A percentile compares a stretch with the other conserved stretches of the same genome.
These are phyloP conservation scores for Hypoxylon perforatum DNA, from an alignment of 495 filamentous ascomycete species.

Conservation along the genomic window DNA sequence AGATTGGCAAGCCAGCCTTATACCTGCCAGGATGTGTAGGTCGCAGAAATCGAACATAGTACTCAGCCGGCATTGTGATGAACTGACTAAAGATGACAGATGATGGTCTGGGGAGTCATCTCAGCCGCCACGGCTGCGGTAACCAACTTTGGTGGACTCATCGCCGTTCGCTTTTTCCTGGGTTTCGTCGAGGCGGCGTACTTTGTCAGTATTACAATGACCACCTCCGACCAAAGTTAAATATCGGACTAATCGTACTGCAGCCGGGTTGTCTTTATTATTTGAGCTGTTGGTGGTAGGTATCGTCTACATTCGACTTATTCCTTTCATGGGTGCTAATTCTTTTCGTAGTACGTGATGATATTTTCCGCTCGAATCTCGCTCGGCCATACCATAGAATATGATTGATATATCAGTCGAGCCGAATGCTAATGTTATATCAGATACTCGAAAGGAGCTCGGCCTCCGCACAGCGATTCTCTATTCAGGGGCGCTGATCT, in stretches of 20 bases:
- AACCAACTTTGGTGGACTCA: slow-evolving; percentile 70
- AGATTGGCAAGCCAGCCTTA: slow-evolving; percentile 67
- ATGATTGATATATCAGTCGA: background rate
- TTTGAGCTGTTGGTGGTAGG: slow-evolving; percentile 65
- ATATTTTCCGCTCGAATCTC: slow-evolving; percentile 43
- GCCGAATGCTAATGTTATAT: slow-evolving; percentile 28
- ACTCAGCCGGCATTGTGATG: slow-evolving; percentile 47
- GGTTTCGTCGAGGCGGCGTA: slow-evolving; percentile 69
- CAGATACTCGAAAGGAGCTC: slow-evolving; percentile 66
- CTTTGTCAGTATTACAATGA: slow-evolving; percentile 49
- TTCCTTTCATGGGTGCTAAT: slow-evolving; percentile 49
- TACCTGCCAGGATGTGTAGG: slow-evolving; percentile 69
- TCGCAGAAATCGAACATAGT: slow-evolving; percentile 4
- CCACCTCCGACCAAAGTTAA: background rate
- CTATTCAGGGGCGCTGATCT: slow-evolving; percentile 70
- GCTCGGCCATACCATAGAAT: background rate
- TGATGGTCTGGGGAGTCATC: slow-evolving; percentile 80
- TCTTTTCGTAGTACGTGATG: slow-evolving; percentile 46
- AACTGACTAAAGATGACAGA: slow-evolving; percentile 54
- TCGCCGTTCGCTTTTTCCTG: slow-evolving; percentile 76
- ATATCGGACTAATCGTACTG: slow-evolving; percentile 35
- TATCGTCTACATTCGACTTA: slow-evolving; percentile 35
- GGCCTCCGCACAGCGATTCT: slow-evolving; percentile 68
- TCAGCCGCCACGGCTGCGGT: slow-evolving; percentile 70
- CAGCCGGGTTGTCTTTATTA: slow-evolving; percentile 64